A percentile compares a stretch with the other conserved stretches of the same genome.
These are phyloP conservation scores for Aspergillus vadensis DNA, from an alignment of 2,329 filamentous ascomycete species.

Conservation along the genomic window DNA sequence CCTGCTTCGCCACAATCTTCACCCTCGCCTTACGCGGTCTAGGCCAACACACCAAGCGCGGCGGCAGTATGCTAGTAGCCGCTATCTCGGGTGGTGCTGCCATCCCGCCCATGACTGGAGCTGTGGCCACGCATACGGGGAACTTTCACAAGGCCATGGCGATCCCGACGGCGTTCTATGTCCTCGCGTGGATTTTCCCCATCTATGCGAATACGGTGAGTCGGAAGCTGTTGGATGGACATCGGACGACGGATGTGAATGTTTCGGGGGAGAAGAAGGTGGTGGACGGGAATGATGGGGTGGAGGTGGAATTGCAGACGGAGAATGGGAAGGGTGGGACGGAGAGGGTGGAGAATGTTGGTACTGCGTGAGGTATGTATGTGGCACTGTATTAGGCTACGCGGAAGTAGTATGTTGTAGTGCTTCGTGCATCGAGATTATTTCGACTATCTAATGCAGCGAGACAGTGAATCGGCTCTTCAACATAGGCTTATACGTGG, in stretches of 20 bases:
- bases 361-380: background rate
- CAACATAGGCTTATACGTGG: no score
- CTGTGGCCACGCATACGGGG: background rate
- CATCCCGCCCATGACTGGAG: background rate
- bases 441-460: no score
- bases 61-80: slow-evolving; percentile 1
- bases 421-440: no score
- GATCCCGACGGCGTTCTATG: background rate
- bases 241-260: background rate
- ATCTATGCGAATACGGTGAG: background rate
- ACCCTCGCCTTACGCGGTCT: background rate
- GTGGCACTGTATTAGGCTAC: no score
- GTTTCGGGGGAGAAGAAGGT: background rate
- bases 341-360: background rate
- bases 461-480: no score
- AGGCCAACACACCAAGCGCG: slow-evolving; percentile 8
- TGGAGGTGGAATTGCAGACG: background rate
- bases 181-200: background rate
- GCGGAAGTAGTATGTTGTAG: no score
- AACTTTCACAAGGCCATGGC: background rate
- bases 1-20: slow-evolving; percentile 15
- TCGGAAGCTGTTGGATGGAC: background rate
- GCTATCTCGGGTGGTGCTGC: background rate
- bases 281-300: background rate
- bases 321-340: background rate